Base-by-base conservation (phyloP, 2,329 filamentous ascomycete species). In the Pleoardoris graminearum region DNA sequence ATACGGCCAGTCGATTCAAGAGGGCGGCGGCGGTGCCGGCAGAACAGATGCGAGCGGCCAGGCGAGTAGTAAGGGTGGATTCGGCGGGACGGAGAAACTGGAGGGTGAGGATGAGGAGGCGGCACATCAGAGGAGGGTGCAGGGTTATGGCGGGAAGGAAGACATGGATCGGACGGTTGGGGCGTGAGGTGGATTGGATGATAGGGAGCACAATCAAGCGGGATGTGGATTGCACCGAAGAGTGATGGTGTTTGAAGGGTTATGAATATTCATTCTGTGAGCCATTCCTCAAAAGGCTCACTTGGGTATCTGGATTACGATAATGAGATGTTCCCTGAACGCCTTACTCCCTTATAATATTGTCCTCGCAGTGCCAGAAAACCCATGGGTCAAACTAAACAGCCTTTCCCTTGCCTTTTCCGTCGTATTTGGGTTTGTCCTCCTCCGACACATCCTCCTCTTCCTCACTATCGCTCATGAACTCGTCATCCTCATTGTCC, bases 401-500 rank as follows among this genome's bases (percentile, higher is more conserved):
- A 30, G 65, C 73, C 64, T 74, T 80, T 57, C 59, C 77, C 65
- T 75, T 79, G 39, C 69, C 75, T 59, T 76, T 80, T 17, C 70
- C 76, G 52, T 75, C 66, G 16, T 66, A 62, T 22, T 57, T 54
- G 7, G 50, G 48, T 16, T 70, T 66, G 25, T 72, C 69, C 49
- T 71, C 68, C 22, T 69, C 72, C 3, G 63, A 68, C 0, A 70
- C 59, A 0, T 75, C 73, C 16, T 77, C 76, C 8, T 77, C 77
- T 12, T 79, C 77, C 22, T 78, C 76, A 23, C 75, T 76, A 17
- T 78, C 75, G 49, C 75, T 77, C 62, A 77, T 74, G 46, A 72
- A 71, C 48, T 74, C 69, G 14, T 70, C 68, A 33, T 91, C 88
- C 48, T 90, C 87, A 29, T 92, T 88, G 56, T 91, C 89, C 74